phyloP scores from a whole-genome alignment of 805 yeast species.

The Wickerhamomyces sydowiorum region DNA sequence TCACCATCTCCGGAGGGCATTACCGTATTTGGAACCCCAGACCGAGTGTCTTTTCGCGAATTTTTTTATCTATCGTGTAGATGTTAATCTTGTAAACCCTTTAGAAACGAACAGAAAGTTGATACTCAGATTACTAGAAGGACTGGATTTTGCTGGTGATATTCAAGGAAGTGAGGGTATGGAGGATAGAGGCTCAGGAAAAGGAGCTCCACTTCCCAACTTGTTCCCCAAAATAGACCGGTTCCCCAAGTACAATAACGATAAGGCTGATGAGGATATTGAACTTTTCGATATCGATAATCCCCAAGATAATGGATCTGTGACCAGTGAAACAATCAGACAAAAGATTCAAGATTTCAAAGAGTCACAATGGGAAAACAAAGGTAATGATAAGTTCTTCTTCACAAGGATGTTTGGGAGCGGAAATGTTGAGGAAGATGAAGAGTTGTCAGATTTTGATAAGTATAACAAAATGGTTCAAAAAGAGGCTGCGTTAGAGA shows the following conservation, averaged over 20 bases:
- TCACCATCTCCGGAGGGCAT: too few relatives aligned
- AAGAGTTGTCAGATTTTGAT: conserved; percentile 24
- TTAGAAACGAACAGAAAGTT: too few relatives aligned
- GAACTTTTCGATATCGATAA: conserved; percentile 5
- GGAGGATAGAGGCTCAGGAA: background rate
- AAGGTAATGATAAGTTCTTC: conserved; percentile 24
- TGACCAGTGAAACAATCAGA: conserved; percentile 10
- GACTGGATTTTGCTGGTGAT: too few relatives aligned
- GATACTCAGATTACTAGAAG: too few relatives aligned
- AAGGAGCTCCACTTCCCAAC: background rate
- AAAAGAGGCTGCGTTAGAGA: conserved; percentile 26
- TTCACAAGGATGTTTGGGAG: conserved; percentile 17
- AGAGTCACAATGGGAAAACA: conserved; percentile 12
- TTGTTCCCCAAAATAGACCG: conserved; percentile 10
- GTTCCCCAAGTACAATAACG: conserved; percentile 1
- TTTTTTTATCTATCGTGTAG: too few relatives aligned
- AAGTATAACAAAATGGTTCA: conserved; percentile 28
- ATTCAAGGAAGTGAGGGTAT: background rate
- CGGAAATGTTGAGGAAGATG: conserved; percentile 5
- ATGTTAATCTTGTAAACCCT: too few relatives aligned
- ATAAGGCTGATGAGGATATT: background rate
- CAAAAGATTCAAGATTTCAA: conserved; percentile 13
- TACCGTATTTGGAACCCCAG: background rate
- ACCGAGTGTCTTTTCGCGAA: background rate
- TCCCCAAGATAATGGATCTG: conserved; percentile 6